These are phyloP conservation scores for Colletotrichum noveboracense DNA, from an alignment of 2,329 filamentous ascomycete species.

Conservation along the genomic window DNA sequence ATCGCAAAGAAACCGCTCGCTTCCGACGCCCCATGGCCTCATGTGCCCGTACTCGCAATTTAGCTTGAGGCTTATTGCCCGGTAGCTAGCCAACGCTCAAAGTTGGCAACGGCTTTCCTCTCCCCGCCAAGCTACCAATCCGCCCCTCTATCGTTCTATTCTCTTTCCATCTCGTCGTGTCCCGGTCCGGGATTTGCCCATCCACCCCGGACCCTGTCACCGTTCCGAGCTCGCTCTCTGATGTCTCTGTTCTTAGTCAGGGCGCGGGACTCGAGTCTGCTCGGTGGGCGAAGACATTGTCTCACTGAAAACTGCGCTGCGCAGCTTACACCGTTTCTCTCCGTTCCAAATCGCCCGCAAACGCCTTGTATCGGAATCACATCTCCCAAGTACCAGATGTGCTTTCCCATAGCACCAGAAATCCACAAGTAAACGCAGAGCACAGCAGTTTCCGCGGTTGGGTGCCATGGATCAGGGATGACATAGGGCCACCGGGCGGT, in stretches of 20 bases:
- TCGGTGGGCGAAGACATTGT: neutral
- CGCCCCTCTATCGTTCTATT: conserved; percentile 16
- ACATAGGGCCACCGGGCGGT: neutral
- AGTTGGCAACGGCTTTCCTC: neutral
- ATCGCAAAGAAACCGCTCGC: conserved; percentile 5
- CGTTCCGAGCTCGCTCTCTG: neutral
- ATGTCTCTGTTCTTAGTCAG: neutral
- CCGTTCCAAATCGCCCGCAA: neutral
- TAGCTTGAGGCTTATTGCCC: neutral
- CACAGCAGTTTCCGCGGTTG: neutral
- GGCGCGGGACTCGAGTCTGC: neutral
- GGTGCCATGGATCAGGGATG: neutral
- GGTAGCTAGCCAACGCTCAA: neutral
- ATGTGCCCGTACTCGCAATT: neutral
- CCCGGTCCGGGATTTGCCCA: conserved; percentile 6
- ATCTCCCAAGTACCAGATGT: neutral
- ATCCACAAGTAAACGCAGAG: neutral
- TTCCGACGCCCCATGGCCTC: conserved; percentile 5
- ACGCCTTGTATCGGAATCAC: neutral
- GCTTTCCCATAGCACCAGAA: neutral
- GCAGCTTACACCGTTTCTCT: neutral
- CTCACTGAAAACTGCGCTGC: neutral
- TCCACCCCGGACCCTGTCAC: neutral
- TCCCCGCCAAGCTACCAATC: conserved; percentile 8
- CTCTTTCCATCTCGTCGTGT: conserved; percentile 12